Evolutionary conservation across 257 asterid species (phyloP).

Genomic region (Capsicum chinense): DNA sequence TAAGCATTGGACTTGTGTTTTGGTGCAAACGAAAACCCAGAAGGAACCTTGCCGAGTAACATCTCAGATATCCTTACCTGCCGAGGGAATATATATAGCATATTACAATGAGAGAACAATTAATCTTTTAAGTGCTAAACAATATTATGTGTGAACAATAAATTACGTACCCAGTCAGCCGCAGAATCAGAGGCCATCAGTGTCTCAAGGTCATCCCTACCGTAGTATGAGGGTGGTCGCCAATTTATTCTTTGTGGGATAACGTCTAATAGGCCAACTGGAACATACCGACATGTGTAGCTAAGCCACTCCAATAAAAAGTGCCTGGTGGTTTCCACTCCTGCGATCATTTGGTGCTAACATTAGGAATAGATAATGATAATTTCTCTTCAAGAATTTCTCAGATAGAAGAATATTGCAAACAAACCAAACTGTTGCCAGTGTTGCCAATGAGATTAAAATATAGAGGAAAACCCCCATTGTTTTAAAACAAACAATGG

Average conservation of each 20-base stretch:
- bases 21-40: slow-evolving; percentile 85
- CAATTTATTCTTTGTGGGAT: slow-evolving; percentile 79
- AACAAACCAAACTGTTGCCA: not conserved
- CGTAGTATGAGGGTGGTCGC: slow-evolving; percentile 86
- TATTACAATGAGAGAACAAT: not conserved
- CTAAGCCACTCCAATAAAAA: slow-evolving; percentile 95
- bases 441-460: not conserved
- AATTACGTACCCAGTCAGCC: slow-evolving; percentile 87
- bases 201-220: slow-evolving; percentile 94
- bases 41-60: slow-evolving; percentile 93
- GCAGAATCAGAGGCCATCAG: slow-evolving; percentile 98
- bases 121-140: not conserved
- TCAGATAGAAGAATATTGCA: not conserved
- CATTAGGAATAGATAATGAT: not conserved
- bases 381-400: slow-evolving; percentile 1
- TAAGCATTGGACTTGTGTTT: slow-evolving; percentile 96
- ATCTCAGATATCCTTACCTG: slow-evolving; percentile 92
- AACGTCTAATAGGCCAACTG: slow-evolving; percentile 89
- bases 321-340: slow-evolving; percentile 91
- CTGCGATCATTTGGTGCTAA: slow-evolving; percentile 43
- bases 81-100: slow-evolving; percentile 27
- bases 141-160: not conserved
- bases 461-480: slow-evolving; percentile 9
- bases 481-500: not conserved
- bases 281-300: slow-evolving; percentile 80